Evolutionary conservation across 495 filamentous ascomycete species (phyloP).

Genomic region (Cladorrhinum samala): DNA sequence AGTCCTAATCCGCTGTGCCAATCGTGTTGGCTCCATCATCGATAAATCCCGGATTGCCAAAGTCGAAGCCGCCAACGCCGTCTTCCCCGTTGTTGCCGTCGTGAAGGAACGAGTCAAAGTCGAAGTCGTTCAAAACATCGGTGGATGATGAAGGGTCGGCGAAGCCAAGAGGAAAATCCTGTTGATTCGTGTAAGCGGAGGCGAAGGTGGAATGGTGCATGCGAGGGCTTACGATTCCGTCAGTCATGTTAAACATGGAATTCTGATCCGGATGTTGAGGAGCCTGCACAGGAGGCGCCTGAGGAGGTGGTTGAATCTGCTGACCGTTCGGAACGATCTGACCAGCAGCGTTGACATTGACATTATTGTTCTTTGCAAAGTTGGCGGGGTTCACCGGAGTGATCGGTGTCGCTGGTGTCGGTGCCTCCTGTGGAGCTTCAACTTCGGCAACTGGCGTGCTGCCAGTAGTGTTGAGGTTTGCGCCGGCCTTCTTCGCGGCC

Average conservation of each 20-base stretch:
- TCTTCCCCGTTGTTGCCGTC: constrained; percentile 36
- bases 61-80: constrained; percentile 40
- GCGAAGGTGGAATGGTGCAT: not conserved
- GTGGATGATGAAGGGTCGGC: constrained; percentile 51
- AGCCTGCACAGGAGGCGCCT: constrained; percentile 40
- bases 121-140: constrained; percentile 84
- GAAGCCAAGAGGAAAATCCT: constrained; percentile 53
- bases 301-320: constrained; percentile 32
- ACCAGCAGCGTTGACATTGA: constrained; percentile 39
- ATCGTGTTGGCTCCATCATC: constrained; percentile 42
- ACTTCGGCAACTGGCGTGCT: constrained; percentile 73
- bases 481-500: constrained; percentile 63
- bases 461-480: constrained; percentile 49
- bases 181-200: constrained; percentile 9
- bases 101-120: constrained; percentile 92
- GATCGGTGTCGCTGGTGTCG: constrained; percentile 77
- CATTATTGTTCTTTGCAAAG: constrained; percentile 52
- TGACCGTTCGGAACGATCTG: constrained; percentile 44
- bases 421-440: constrained; percentile 63
- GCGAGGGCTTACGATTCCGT: constrained; percentile 29
- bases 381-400: constrained; percentile 72
- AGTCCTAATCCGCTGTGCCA: constrained; percentile 41
- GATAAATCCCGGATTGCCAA: constrained; percentile 29
- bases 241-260: constrained; percentile 31
- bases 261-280: constrained; percentile 39